Base-by-base conservation (phyloP, 768 basidiomycete species). In the Naganishia vaughanmartiniae region DNA sequence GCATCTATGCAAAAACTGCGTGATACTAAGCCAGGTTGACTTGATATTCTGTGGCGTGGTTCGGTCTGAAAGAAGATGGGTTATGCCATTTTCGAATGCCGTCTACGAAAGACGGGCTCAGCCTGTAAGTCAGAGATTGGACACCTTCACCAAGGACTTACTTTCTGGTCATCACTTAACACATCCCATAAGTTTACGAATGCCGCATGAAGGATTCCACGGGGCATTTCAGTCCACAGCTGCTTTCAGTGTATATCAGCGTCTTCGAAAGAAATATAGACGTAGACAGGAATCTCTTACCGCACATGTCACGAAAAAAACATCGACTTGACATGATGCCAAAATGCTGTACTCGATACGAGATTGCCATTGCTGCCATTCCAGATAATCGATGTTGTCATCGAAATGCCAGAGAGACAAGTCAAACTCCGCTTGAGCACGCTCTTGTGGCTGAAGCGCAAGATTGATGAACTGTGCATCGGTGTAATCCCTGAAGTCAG, bases 391-490 rank as follows among this genome's bases (percentile, higher is more conserved):
- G 10, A 46, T 54, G 10, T 56, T 42, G 15, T 72, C 63, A 3
- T 54, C 60, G 39, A 65, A 57, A 46, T 66, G 33, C 66, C 71
- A 57, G 3, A 66, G 31, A 65, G 65, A 19, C 0, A 19, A n/a
- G 46, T 51, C 24, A 28, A 26, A 69, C 28, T 28, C 24, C 4
- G 48, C 42, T 45, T 60, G 48, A 46, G 54, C 57, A 7, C 55
- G 58, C n/a, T 63, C 67, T 46, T 51, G 46, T n/a, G 48, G 31
- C 6, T 67, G 42, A 10, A 69, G 42, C 1, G 71, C 67, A 15
- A 72, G 53, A 55, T 60, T 69, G 5, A 55, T 34, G 31, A 72
- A 72, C 51, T 72, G 71, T 9, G 60, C 60, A 42, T 72, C 71
- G 21, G 68, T 67, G 31, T 65, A 72, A 17, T 55, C 57, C 24